These are phyloP conservation scores for Gossypium davidsonii DNA, from an alignment of 441 rosid species.

Conservation along the genomic window DNA sequence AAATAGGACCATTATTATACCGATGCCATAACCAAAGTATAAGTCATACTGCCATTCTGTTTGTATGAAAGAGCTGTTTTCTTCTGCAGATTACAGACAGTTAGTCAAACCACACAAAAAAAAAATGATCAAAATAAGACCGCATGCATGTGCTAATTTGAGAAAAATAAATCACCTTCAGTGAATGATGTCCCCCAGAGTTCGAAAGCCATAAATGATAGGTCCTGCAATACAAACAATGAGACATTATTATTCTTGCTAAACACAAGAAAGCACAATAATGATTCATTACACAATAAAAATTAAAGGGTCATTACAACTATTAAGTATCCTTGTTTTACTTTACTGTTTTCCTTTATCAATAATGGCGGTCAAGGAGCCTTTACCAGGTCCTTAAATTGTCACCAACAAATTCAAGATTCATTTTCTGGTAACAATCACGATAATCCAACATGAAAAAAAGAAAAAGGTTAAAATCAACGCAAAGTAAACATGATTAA, in stretches of 20 bases:
- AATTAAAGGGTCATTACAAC: background rate
- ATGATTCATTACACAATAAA: slow-evolving; percentile 1
- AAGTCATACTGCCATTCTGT: slow-evolving; percentile 36
- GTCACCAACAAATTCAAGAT: background rate
- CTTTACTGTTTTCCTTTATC: background rate
- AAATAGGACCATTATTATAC: slow-evolving; percentile 23
- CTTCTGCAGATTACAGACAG: slow-evolving; percentile 30
- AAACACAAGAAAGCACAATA: background rate
- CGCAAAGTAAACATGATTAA: background rate
- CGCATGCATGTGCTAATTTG: background rate
- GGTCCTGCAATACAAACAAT: slow-evolving; percentile 24
- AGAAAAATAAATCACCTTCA: slow-evolving; percentile 6
- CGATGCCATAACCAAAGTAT: slow-evolving; percentile 42
- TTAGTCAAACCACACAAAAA: slow-evolving; percentile 4
- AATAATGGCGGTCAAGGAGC: background rate
- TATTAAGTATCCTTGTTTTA: background rate
- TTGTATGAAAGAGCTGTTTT: slow-evolving; percentile 19
- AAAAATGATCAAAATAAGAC: background rate
- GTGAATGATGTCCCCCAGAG: slow-evolving; percentile 7
- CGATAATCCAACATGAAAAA: background rate
- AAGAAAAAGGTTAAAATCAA: background rate
- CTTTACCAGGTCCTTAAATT: background rate
- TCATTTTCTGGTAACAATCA: background rate
- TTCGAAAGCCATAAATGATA: background rate
- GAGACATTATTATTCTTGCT: background rate